Percentiles rank a stretch among this genome's conserved stretches.
Evolutionary conservation across 2,329 filamentous ascomycete genomes (phyloP).

Genomic region (Berkeleyomyces rouxiae): DNA sequence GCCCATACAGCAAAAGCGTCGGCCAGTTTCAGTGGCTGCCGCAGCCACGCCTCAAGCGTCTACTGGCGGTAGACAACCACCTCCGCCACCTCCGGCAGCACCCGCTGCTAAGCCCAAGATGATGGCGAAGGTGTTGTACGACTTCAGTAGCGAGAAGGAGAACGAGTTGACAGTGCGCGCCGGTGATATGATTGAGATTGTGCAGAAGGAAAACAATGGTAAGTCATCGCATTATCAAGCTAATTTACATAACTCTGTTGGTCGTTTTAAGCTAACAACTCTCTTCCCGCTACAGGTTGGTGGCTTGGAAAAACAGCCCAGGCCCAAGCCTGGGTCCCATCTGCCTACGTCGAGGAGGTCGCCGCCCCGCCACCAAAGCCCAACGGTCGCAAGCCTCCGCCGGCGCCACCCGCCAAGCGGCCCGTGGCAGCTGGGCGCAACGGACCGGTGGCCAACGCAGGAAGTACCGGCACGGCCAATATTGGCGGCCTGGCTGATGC

Average conservation of each 20-base stretch:
- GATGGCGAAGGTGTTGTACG: slow-evolving; percentile 79
- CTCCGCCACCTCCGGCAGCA: slow-evolving; percentile 50
- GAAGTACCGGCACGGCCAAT: slow-evolving; percentile 49
- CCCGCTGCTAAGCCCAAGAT: slow-evolving; percentile 43
- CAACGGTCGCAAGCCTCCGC: slow-evolving; percentile 50
- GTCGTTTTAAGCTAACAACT: slow-evolving; percentile 21
- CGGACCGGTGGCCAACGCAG: slow-evolving; percentile 51
- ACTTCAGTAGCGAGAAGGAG: slow-evolving; percentile 68
- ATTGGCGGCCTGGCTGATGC: slow-evolving; percentile 63
- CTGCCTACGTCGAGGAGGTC: slow-evolving; percentile 83
- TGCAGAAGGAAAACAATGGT: slow-evolving; percentile 95
- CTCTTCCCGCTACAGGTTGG: slow-evolving; percentile 48
- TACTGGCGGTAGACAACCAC: slow-evolving; percentile 19
- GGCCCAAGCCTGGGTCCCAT: slow-evolving; percentile 84
- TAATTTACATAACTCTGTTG: slow-evolving; percentile 15
- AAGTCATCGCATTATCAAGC: slow-evolving; percentile 22
- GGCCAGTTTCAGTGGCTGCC: slow-evolving; percentile 15
- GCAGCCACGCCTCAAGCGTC: slow-evolving; percentile 14
- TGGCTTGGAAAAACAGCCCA: slow-evolving; percentile 67
- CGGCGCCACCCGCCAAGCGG: slow-evolving; percentile 64
- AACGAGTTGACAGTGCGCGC: slow-evolving; percentile 72
- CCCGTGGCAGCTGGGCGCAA: slow-evolving; percentile 51
- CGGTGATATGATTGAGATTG: slow-evolving; percentile 70
- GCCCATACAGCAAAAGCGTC: slow-evolving; percentile 7
- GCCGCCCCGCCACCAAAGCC: slow-evolving; percentile 31